phyloP scores from a whole-genome alignment of 2,329 filamentous ascomycete species.

The Exophiala dermatitidis region DNA sequence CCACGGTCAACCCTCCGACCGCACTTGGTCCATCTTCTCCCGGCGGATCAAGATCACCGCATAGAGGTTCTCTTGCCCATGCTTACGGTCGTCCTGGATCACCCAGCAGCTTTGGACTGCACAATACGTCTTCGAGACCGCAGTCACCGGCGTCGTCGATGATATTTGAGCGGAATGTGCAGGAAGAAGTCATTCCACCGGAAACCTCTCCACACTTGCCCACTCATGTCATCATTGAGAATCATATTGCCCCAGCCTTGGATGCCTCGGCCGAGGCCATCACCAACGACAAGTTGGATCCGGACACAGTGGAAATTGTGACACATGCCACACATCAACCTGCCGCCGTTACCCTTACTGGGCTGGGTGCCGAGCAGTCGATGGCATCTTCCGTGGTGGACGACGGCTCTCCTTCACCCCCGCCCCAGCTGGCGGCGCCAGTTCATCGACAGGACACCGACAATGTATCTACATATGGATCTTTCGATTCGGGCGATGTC shows the following conservation, averaged over 20 bases:
- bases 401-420: constrained; percentile 42
- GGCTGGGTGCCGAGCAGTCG: constrained; percentile 35
- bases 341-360: constrained; percentile 60
- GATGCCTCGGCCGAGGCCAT: constrained; percentile 89
- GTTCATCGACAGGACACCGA: constrained; percentile 47
- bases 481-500: constrained; percentile 69
- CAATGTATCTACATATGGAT: constrained; percentile 65
- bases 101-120: constrained; percentile 52
- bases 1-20: constrained; percentile 24
- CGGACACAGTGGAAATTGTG: constrained; percentile 86
- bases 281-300: constrained; percentile 75
- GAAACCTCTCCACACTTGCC: constrained; percentile 81
- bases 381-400: constrained; percentile 38
- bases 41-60: constrained; percentile 40
- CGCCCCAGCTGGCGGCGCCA: constrained; percentile 25
- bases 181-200: constrained; percentile 62
- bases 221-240: constrained; percentile 86
- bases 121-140: constrained; percentile 64
- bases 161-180: constrained; percentile 93
- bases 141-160: constrained; percentile 67
- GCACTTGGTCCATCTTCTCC: constrained; percentile 28
- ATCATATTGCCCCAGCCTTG: constrained; percentile 84
- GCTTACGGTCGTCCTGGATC: constrained; percentile 50
- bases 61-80: constrained; percentile 25
- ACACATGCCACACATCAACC: constrained; percentile 79